These are phyloP conservation scores for Phytophthora citricola DNA, from an alignment of 352 stramenopile species.

Conservation along the genomic window DNA sequence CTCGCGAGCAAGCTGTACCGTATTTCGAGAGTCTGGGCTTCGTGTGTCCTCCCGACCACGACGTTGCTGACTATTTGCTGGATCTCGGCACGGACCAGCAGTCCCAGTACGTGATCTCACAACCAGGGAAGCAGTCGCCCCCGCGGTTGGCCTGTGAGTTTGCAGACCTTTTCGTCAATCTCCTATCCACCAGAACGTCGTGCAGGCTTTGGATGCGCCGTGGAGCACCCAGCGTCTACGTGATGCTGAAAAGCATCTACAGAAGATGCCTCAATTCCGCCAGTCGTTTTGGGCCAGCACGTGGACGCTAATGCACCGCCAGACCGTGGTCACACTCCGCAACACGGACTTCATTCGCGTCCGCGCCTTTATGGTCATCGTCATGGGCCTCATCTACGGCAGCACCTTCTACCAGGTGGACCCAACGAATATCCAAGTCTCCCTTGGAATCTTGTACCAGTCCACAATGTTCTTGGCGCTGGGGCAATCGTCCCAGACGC, in stretches of 20 bases:
- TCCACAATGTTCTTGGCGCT: slow-evolving; percentile 69
- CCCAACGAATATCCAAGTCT: slow-evolving; percentile 20
- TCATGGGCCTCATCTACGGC: slow-evolving; percentile 39
- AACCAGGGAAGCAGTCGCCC: slow-evolving; percentile 8
- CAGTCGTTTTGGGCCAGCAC: slow-evolving; percentile 61
- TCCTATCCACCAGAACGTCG: slow-evolving; percentile 24
- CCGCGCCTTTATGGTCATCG: slow-evolving; percentile 28
- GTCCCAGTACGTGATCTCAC: slow-evolving; percentile 25
- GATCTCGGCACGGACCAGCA: slow-evolving; percentile 42
- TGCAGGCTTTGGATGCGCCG: slow-evolving; percentile 68
- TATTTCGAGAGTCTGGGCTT: slow-evolving; percentile 66
- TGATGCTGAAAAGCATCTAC: slow-evolving; percentile 45
- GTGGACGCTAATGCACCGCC: slow-evolving; percentile 41
- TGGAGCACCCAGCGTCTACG: slow-evolving; percentile 6
- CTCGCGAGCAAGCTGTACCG: slow-evolving; percentile 27
- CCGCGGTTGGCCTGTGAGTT: slow-evolving; percentile 19
- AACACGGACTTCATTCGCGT: slow-evolving; percentile 32
- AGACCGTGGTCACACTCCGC: slow-evolving; percentile 42
- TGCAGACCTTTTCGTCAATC: slow-evolving; percentile 28
- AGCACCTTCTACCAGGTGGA: slow-evolving; percentile 37
- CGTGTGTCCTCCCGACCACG: slow-evolving; percentile 29
- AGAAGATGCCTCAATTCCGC: slow-evolving; percentile 41
- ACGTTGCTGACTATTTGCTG: slow-evolving; percentile 20
- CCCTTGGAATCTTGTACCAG: slow-evolving; percentile 73
- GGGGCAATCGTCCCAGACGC: slow-evolving; percentile 60